Base-by-base conservation (phyloP, 805 yeast species). In the Hagleromyces aurorensis region DNA sequence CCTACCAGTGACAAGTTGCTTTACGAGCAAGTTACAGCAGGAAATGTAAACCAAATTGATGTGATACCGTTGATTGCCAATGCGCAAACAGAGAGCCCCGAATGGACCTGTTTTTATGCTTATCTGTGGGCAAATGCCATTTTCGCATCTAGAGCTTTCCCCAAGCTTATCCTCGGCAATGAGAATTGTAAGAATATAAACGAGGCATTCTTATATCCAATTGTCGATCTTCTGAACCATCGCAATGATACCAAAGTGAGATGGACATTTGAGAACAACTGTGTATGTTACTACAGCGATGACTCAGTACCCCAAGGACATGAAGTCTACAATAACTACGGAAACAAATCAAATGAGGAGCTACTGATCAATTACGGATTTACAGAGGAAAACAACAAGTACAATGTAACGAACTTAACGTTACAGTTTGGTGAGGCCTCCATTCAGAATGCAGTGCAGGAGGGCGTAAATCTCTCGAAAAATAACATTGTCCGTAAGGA, bases 331-430 rank as follows among this genome's bases (percentile, higher is more conserved):
- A 86, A 86, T 50, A 82, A 83, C 54, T 86, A 87, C 54, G 96
- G 96, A 2, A 74, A 81, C 31, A 86, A 85, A 53, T 80, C 91
- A 0, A 86, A 85, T 47, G 93, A 82, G 40, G 94, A 84, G 40
- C 55, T 86, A 16, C 54, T 87, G 5, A 57, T 86, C 42, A 86
- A 79, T 1, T 87, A 87, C 52, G 96, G 96, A 0, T 87, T 87
- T 55, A 68, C 75, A 7, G 67, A 66, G 11, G 61, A 61, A 11
- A 56, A 69, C 26, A 81, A 80, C 42, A 58, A 59, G 7, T 72
- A 72, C 19, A 89, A 82, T 39, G 47, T 61, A 4, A 59, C 76
- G 2, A 74, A 74, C 10, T 63, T 86, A 24, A 67, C 79, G 4
- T 62, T 85, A 33, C 72, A 72, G 46, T 57, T 82, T 6, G 62